Percentiles rank a stretch among this genome's conserved stretches.
These are phyloP conservation scores for Beauveria rudraprayagi DNA, from an alignment of 2,329 filamentous ascomycete species.

Conservation along the genomic window DNA sequence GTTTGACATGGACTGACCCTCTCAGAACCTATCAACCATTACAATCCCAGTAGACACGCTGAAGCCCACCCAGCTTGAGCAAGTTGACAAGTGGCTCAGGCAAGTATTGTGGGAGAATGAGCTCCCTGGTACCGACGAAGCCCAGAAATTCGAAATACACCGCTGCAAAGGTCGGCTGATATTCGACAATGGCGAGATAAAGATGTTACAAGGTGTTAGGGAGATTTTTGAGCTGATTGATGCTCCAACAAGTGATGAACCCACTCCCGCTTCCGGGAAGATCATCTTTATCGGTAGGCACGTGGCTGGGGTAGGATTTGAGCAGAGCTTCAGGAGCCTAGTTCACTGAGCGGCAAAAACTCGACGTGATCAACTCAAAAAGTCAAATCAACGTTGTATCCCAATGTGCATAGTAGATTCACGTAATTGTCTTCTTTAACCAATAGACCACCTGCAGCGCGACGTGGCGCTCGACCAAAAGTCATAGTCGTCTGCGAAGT, in stretches of 20 bases:
- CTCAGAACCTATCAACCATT: slow-evolving; percentile 51
- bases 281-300: slow-evolving; percentile 56
- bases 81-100: slow-evolving; percentile 74
- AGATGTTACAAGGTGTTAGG: slow-evolving; percentile 83
- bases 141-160: slow-evolving; percentile 65
- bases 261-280: slow-evolving; percentile 38
- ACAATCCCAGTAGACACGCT: slow-evolving; percentile 61
- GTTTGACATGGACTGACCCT: background rate
- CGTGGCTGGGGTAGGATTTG: slow-evolving; percentile 43
- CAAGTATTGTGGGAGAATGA: slow-evolving; percentile 74
- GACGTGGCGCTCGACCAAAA: background rate
- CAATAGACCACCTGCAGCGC: background rate
- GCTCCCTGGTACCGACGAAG: slow-evolving; percentile 40
- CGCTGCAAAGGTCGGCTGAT: slow-evolving; percentile 74
- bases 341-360: slow-evolving; percentile 15
- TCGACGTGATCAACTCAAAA: background rate
- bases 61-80: slow-evolving; percentile 44
- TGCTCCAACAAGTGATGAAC: slow-evolving; percentile 28
- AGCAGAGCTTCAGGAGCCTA: slow-evolving; percentile 31
- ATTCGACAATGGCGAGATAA: slow-evolving; percentile 54
- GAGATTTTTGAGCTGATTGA: slow-evolving; percentile 92
- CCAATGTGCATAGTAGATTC: background rate
- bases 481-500: background rate
- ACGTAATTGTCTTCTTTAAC: background rate
- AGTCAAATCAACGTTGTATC: background rate